These are phyloP conservation scores for Termitomyces sp. DNA, from an alignment of 1,284 basidiomycete genomes.

Conservation along the genomic window DNA sequence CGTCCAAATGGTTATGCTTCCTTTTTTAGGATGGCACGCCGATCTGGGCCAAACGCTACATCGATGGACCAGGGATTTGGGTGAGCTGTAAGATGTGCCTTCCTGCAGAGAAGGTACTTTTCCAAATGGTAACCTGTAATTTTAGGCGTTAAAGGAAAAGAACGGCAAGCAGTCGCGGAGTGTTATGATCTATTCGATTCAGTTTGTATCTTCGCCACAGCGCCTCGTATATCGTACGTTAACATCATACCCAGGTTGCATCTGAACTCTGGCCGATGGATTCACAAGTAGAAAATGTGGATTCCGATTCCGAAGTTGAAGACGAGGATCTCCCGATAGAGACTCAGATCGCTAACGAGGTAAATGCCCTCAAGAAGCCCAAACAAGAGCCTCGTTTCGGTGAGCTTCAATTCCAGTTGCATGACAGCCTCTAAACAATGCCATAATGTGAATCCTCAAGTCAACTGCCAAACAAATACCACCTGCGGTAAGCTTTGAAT, in stretches of 20 bases:
- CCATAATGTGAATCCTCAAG: slow-evolving; percentile 30
- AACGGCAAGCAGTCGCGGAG: slow-evolving; percentile 70
- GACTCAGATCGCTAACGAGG: slow-evolving; percentile 63
- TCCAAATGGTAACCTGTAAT: not conserved
- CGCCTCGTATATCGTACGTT: not conserved
- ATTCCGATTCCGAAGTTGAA: slow-evolving; percentile 26
- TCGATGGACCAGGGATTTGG: slow-evolving; percentile 80
- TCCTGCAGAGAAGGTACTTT: not conserved
- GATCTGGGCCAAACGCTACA: slow-evolving; percentile 54
- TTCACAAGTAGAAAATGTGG: slow-evolving; percentile 14
- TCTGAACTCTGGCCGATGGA: slow-evolving; percentile 62
- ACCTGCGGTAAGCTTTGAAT: slow-evolving; percentile 52
- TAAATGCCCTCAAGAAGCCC: slow-evolving; percentile 64
- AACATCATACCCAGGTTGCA: slow-evolving; percentile 44
- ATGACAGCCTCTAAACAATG: slow-evolving; percentile 1
- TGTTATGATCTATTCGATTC: slow-evolving; percentile 73
- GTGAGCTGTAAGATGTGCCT: slow-evolving; percentile 50
- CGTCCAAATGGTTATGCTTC: not conserved
- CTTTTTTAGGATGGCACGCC: slow-evolving; percentile 52
- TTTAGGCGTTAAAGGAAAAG: slow-evolving; percentile 67
- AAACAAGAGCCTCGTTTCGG: slow-evolving; percentile 60
- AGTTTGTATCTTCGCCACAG: slow-evolving; percentile 34
- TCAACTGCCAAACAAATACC: slow-evolving; percentile 70
- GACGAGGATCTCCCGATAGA: slow-evolving; percentile 51
- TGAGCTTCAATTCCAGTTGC: slow-evolving; percentile 28